These are phyloP conservation scores for Plasmodium billcollinsi DNA, from an alignment of 169 alveolate species.

Conservation along the genomic window DNA sequence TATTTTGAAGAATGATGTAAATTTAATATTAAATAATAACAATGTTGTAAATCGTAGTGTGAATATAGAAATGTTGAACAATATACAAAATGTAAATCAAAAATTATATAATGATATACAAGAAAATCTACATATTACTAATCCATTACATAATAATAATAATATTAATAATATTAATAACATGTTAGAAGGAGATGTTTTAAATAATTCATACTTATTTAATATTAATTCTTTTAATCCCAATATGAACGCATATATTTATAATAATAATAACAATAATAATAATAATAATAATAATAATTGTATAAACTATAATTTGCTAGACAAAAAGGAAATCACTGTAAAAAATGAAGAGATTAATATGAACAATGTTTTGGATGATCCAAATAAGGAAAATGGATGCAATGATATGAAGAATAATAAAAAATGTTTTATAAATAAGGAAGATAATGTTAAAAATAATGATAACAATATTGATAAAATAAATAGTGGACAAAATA, in stretches of 20 bases:
- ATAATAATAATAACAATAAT: background rate
- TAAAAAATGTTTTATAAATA: background rate
- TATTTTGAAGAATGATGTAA: conserved; percentile 1
- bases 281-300: background rate
- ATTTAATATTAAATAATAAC: background rate
- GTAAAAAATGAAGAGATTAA: background rate
- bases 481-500: background rate
- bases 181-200: conserved; percentile 11
- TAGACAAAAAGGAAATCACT: conserved; percentile 4
- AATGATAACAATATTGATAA: background rate
- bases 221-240: conserved; percentile 31
- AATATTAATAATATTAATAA: conserved; percentile 12
- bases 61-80: conserved; percentile 13
- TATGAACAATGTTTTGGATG: background rate
- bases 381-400: conserved; percentile 1
- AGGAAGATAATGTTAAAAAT: background rate
- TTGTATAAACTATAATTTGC: conserved; percentile 25
- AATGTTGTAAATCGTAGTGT: background rate
- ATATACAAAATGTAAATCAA: conserved; percentile 6
- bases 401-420: background rate
- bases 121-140: background rate
- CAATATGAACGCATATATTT: conserved; percentile 11
- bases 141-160: background rate
- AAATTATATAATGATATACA: background rate
- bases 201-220: conserved; percentile 36